phyloP scores from a whole-genome alignment of 495 filamentous ascomycete genomes.

The Trichoderma erinaceum region DNA sequence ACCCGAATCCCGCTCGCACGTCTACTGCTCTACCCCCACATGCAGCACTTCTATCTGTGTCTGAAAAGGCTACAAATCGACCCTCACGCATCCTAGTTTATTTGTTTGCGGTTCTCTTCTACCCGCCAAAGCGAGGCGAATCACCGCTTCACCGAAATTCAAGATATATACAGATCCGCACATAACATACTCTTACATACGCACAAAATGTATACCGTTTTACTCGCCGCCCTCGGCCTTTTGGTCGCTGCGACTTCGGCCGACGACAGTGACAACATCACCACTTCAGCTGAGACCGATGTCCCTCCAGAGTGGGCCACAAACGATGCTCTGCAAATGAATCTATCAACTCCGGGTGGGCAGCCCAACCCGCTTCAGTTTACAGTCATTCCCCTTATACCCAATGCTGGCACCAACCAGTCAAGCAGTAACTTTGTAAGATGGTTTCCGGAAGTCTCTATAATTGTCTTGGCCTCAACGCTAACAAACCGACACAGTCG shows the following conservation, averaged over 20 bases:
- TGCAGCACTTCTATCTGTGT: neutral
- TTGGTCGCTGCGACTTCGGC: neutral
- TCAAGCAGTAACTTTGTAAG: neutral
- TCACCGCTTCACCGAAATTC: neutral
- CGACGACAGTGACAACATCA: neutral
- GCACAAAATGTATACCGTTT: neutral
- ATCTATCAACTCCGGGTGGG: conserved; percentile 2
- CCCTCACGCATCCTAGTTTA: neutral
- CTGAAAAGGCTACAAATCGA: neutral
- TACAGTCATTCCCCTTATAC: conserved; percentile 10
- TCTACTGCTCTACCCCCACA: neutral
- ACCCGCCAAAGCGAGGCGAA: neutral
- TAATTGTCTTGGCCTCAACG: neutral
- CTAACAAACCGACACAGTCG: neutral
- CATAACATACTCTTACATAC: neutral
- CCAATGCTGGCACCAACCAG: neutral
- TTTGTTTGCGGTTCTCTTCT: neutral
- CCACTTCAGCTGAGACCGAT: neutral
- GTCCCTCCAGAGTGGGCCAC: conserved; percentile 5
- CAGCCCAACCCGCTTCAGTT: neutral
- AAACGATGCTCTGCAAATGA: conserved; percentile 13
- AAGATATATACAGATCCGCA: neutral
- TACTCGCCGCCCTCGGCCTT: neutral
- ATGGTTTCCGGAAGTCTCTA: neutral
- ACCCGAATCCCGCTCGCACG: neutral